Evolutionary conservation across 2,329 filamentous ascomycete species (phyloP).

Genomic region (Beauveria brongniartii): DNA sequence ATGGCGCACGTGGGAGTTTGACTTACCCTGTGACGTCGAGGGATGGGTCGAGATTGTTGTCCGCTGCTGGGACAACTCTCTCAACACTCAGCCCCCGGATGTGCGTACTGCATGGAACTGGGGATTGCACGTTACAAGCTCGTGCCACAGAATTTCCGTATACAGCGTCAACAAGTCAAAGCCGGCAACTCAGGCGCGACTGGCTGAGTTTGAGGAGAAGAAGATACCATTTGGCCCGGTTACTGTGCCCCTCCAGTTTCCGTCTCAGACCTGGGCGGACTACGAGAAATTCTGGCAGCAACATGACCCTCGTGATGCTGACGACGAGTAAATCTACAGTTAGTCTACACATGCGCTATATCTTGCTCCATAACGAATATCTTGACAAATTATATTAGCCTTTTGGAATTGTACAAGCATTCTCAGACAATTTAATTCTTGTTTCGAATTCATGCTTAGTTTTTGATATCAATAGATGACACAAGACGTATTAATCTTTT

Average conservation of each 20-base stretch:
- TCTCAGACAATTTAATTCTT: too few relatives aligned
- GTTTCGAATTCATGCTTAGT: too few relatives aligned
- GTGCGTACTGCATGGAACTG: conserved; percentile 54
- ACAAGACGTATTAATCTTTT: too few relatives aligned
- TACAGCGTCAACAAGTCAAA: conserved; percentile 53
- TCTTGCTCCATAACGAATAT: too few relatives aligned
- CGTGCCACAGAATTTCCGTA: conserved; percentile 50
- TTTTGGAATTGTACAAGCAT: too few relatives aligned
- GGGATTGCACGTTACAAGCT: conserved; percentile 57
- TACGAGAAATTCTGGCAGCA: conserved; percentile 29
- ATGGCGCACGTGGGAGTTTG: conserved; percentile 57
- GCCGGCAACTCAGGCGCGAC: conserved; percentile 37
- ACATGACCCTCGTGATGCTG: conserved; percentile 22
- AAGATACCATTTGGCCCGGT: conserved; percentile 42
- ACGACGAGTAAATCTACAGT: conserved; percentile 6
- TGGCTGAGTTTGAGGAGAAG: conserved; percentile 42
- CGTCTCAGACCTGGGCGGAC: conserved; percentile 40
- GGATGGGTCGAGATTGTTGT: conserved; percentile 53
- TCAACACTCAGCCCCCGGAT: conserved; percentile 51
- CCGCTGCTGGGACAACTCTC: conserved; percentile 53
- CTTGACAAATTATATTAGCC: too few relatives aligned
- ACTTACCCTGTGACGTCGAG: conserved; percentile 54
- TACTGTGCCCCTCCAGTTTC: conserved; percentile 43
- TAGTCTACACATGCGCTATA: too few relatives aligned
- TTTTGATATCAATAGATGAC: too few relatives aligned